Evolutionary conservation across 768 basidiomycete genomes (phyloP).

Genomic region (Jaapia argillacea): DNA sequence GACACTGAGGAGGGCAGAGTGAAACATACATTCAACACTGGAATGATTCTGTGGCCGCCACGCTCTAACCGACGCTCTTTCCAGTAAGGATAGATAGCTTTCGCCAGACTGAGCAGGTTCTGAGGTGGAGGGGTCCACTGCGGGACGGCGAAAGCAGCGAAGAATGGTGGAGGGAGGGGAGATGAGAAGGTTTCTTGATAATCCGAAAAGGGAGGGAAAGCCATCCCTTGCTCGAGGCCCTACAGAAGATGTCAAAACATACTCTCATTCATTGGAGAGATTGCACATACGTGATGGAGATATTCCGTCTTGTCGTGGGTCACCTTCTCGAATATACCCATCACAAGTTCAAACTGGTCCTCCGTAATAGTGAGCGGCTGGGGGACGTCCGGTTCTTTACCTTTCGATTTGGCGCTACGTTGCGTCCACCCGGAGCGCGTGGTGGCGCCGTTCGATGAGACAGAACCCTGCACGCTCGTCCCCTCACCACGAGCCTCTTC

Average conservation of each 20-base stretch:
- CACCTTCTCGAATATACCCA: conserved; percentile 88
- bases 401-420: conserved; percentile 70
- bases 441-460: conserved; percentile 38
- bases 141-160: conserved; percentile 62
- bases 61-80: conserved; percentile 73
- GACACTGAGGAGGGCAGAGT: neutral
- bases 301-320: conserved; percentile 87
- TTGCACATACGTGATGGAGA: conserved; percentile 70
- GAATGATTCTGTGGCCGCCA: conserved; percentile 79
- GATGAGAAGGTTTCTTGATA: conserved; percentile 62
- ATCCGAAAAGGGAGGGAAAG: conserved; percentile 63
- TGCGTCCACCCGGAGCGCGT: conserved; percentile 43
- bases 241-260: conserved; percentile 15
- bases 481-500: conserved; percentile 80
- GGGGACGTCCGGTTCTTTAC: conserved; percentile 67
- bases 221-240: conserved; percentile 57
- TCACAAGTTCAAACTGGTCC: conserved; percentile 90
- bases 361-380: conserved; percentile 67
- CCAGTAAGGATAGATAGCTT: conserved; percentile 82
- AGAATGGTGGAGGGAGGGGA: conserved; percentile 47
- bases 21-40: conserved; percentile 69
- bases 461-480: conserved; percentile 64
- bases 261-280: neutral
- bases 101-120: conserved; percentile 58
- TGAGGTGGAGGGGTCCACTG: conserved; percentile 56